These are phyloP conservation scores for Colletotrichum lentis DNA, from an alignment of 2,329 filamentous ascomycete genomes.

Conservation along the genomic window DNA sequence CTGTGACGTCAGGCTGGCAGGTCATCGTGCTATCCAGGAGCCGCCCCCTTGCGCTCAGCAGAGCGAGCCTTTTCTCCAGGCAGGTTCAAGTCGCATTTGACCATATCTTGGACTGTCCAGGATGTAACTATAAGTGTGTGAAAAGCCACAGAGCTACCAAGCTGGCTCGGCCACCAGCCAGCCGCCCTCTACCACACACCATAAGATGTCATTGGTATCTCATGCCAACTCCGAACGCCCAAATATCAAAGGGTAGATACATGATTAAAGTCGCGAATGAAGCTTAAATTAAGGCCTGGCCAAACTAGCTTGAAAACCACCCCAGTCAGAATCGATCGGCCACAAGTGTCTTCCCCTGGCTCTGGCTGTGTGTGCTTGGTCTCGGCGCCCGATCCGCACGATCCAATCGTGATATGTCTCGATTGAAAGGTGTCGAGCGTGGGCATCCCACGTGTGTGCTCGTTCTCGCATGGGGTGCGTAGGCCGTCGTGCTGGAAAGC, in stretches of 20 bases:
- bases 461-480: neutral
- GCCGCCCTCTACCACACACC: neutral
- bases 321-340: neutral
- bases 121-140: too few relatives aligned
- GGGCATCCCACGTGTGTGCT: neutral
- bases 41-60: too few relatives aligned
- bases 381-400: neutral
- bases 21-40: neutral
- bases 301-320: neutral
- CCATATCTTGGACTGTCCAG: too few relatives aligned
- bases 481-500: neutral
- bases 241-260: neutral
- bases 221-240: neutral
- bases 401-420: neutral
- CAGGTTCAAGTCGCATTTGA: neutral
- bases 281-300: neutral
- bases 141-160: too few relatives aligned
- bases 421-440: neutral
- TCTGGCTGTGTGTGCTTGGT: neutral
- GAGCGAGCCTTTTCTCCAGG: neutral
- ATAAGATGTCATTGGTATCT: neutral
- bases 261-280: neutral
- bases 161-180: neutral
- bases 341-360: neutral
- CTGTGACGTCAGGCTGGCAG: constrained; percentile 12